Conservation (phyloP, 495 filamentous ascomycete species). For the Poronia punctata region DNA sequence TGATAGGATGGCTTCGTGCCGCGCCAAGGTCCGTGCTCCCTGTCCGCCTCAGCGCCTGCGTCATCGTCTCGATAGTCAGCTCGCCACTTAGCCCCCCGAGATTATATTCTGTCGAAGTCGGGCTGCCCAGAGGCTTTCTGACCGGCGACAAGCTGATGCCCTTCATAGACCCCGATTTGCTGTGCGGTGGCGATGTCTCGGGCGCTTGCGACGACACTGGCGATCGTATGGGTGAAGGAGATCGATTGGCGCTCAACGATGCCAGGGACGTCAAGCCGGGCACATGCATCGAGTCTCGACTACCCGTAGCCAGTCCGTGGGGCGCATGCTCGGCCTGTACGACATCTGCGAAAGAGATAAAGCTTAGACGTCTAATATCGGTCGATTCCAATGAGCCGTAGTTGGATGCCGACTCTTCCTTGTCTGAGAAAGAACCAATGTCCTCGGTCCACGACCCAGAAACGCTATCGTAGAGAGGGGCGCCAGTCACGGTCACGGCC, state of each 20-base stretch:
- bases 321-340: constrained; percentile 76
- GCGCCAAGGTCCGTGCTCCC: constrained; percentile 71
- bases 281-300: constrained; percentile 55
- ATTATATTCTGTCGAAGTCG: constrained; percentile 30
- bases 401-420: constrained; percentile 49
- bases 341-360: constrained; percentile 92
- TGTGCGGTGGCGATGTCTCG: constrained; percentile 59
- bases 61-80: constrained; percentile 83
- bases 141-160: constrained; percentile 56
- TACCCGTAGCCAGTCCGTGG: constrained; percentile 39
- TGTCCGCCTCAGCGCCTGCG: constrained; percentile 74
- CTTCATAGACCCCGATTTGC: constrained; percentile 58
- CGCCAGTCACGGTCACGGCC: constrained; percentile 50
- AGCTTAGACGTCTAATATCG: constrained; percentile 77
- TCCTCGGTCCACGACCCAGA: constrained; percentile 48
- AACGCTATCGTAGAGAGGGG: constrained; percentile 29
- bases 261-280: constrained; percentile 46
- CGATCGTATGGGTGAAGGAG: constrained; percentile 65
- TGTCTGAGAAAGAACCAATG: constrained; percentile 42
- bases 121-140: constrained; percentile 45
- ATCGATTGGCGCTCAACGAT: constrained; percentile 52
- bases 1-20: constrained; percentile 53
- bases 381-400: constrained; percentile 65
- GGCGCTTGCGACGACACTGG: constrained; percentile 59
- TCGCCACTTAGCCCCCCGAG: constrained; percentile 48